Base-by-base conservation (phyloP, 2,329 filamentous ascomycete species). In the Diaporthe citrichinensis region DNA sequence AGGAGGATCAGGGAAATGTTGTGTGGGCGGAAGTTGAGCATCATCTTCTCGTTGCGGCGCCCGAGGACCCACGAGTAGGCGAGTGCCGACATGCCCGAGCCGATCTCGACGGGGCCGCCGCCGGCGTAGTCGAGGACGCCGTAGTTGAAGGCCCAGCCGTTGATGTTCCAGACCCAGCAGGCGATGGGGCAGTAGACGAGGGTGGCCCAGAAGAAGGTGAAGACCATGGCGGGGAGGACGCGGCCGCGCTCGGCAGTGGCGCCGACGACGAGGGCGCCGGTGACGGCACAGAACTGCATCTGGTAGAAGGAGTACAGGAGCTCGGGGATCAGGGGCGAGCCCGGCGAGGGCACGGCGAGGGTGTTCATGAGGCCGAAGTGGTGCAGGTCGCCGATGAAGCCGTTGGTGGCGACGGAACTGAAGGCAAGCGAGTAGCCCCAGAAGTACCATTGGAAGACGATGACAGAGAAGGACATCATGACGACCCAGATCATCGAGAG, bases 371-470 rank as follows among this genome's bases (percentile, higher is more conserved):
- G 89, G 77, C 95, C 97, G 80, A 98, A 98, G 84, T 97, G 94
- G 80, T 92, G 90, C 74, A 99, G 87, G 84, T 98, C 92, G 73
- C 97, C 97, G 82, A 99, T 98, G 87, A 94, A 98, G 72, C 94
- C 94, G 86, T 94, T 98, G 79, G 91, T 95, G 6, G 93, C 94
- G 20, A 92, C 92, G 58, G 90, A 89, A 81, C 94, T 97, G 86
- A 98, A 98, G 71, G 96, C 96, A 77, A 99, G 89, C 20, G 96
- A 98, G 85, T 98, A 99, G 51, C 97, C 97, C 96, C 97, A 98
- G 85, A 99, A 98, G 83, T 98, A 98, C 97, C 97, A 99, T 87
- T 99, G 97, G 88, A 99, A 98, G 74, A 94, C 94, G 84, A 98
- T 90, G 82, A 98, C 92, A 65, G 94, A 96, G 83, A 94, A 94